These are phyloP conservation scores for Rhizophagus clarus DNA, from an alignment of 192 early-diverging fungal genomes.

Conservation along the genomic window DNA sequence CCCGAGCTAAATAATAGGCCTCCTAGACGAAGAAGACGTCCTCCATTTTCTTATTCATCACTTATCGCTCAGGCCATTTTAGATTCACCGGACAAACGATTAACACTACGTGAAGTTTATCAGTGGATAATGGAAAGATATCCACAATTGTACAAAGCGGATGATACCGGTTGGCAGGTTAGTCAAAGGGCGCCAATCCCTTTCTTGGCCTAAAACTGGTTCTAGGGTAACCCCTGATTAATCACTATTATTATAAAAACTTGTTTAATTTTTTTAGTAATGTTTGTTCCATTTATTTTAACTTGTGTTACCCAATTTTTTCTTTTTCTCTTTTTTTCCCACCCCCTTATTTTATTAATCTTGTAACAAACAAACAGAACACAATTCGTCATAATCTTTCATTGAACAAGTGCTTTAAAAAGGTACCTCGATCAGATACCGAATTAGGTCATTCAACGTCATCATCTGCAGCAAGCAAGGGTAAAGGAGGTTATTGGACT, in stretches of 20 bases:
- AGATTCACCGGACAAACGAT: conserved; percentile 58
- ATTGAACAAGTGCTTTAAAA: conserved; percentile 78
- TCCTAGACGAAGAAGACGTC: conserved; percentile 36
- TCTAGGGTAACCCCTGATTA: neutral
- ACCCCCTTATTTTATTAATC: neutral
- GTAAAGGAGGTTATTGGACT: conserved; percentile 85
- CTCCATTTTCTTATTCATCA: conserved; percentile 79
- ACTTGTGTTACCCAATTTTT: neutral
- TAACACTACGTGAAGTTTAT: conserved; percentile 88
- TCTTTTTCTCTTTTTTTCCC: conserved; percentile 7
- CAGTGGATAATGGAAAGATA: conserved; percentile 74
- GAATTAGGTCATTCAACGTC: conserved; percentile 43
- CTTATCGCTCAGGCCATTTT: conserved; percentile 84
- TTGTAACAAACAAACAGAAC: conserved; percentile 54
- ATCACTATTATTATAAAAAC: neutral
- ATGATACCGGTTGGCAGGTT: conserved; percentile 63
- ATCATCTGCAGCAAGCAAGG: conserved; percentile 45
- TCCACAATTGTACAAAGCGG: conserved; percentile 75
- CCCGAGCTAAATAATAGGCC: conserved; percentile 31
- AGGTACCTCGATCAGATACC: conserved; percentile 73
- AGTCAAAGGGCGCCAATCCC: neutral
- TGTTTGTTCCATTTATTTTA: neutral
- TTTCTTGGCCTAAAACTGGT: neutral
- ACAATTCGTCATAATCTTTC: conserved; percentile 86
- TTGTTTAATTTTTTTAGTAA: neutral